Evolutionary conservation across 2,329 filamentous ascomycete species (phyloP).

Genomic region (Phaeosphaeria sp.): DNA sequence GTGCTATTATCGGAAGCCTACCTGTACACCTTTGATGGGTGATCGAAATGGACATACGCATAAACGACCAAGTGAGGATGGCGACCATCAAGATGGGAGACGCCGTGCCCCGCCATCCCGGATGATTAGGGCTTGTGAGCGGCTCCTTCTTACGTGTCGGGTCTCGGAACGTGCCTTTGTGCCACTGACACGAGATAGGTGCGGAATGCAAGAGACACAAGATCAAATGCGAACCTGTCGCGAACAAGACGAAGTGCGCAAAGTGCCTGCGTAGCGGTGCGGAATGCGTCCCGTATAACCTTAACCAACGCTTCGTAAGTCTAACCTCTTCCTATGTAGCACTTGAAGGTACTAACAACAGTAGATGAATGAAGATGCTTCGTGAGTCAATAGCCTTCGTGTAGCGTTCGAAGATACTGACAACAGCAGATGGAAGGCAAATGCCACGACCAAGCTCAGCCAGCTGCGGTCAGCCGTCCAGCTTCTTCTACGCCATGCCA

Average conservation of each 20-base stretch:
- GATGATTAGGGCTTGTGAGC: constrained; percentile 35
- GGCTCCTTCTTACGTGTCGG: background rate
- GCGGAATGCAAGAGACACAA: constrained; percentile 46
- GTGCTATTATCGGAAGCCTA: background rate
- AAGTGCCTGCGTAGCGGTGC: constrained; percentile 60
- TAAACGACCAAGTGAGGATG: constrained; percentile 40
- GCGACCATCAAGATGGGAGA: constrained; percentile 35
- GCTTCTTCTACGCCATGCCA: constrained; percentile 33
- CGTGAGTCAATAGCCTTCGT: constrained; percentile 24
- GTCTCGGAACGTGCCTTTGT: constrained; percentile 2
- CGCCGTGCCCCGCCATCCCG: constrained; percentile 31
- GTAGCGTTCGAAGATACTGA: constrained; percentile 1
- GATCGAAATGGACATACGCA: constrained; percentile 63
- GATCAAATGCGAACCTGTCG: constrained; percentile 43
- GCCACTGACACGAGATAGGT: constrained; percentile 22
- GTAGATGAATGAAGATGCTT: constrained; percentile 37
- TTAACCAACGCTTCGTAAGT: constrained; percentile 34
- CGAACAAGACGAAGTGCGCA: constrained; percentile 40
- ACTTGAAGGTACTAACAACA: too few relatives aligned
- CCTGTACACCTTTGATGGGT: constrained; percentile 5
- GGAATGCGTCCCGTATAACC: constrained; percentile 78
- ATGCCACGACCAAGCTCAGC: constrained; percentile 32
- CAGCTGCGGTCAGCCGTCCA: constrained; percentile 38
- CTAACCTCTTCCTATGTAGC: too few relatives aligned
- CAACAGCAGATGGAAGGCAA: constrained; percentile 38